These are phyloP conservation scores for Hansenula anomala DNA, from an alignment of 1,139 yeast species.

Conservation along the genomic window DNA sequence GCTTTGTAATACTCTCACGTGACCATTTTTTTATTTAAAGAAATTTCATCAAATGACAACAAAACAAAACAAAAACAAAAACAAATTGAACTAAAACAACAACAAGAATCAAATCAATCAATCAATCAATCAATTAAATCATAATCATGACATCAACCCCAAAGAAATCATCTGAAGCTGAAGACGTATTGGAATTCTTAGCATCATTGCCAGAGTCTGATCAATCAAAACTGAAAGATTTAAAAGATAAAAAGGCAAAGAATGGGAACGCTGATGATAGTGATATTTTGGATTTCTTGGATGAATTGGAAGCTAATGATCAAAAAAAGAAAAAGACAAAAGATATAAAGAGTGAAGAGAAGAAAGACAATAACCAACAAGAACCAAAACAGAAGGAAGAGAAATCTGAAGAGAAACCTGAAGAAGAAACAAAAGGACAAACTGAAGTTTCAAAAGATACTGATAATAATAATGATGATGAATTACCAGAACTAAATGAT, in stretches of 20 bases:
- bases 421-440: too few species aligned
- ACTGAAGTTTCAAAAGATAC: too few species aligned
- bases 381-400: conserved; percentile 6
- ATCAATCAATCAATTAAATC: background rate
- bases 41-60: too few species aligned
- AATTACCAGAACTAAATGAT: conserved; percentile 30
- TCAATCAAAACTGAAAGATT: conserved; percentile 24
- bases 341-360: conserved; percentile 5
- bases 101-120: too few species aligned
- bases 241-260: conserved; percentile 19
- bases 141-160: conserved; percentile 15
- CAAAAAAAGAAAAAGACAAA: conserved; percentile 12
- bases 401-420: conserved; percentile 2
- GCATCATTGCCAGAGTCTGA: conserved; percentile 76
- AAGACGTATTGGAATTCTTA: conserved; percentile 85
- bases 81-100: too few species aligned
- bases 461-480: background rate
- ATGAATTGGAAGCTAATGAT: conserved; percentile 58
- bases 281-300: conserved; percentile 82
- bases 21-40: too few species aligned
- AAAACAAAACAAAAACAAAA: too few species aligned
- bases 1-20: too few species aligned
- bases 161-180: conserved; percentile 42
- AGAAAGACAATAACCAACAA: conserved; percentile 3
- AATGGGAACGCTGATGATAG: conserved; percentile 43